A percentile compares a stretch with the other conserved stretches of the same genome.
phyloP scores from a whole-genome alignment of 768 basidiomycete species.

The Gyrodon lividus region DNA sequence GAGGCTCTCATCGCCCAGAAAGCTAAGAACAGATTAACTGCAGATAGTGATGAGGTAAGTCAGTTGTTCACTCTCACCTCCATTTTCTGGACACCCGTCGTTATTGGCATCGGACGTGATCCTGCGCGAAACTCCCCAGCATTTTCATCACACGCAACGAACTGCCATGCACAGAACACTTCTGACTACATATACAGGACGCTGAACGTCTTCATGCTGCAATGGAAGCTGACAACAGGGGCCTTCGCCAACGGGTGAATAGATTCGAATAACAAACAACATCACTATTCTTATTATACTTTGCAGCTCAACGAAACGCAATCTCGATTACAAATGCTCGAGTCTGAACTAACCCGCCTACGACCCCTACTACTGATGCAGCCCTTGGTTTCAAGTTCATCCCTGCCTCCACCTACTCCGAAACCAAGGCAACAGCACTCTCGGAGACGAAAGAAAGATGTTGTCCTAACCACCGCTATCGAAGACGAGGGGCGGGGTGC shows the following conservation, averaged over 20 bases:
- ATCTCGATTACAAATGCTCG: constrained; percentile 51
- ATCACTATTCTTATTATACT: constrained; percentile 7
- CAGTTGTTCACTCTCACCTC: neutral
- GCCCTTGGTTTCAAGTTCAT: constrained; percentile 36
- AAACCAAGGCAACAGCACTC: constrained; percentile 19
- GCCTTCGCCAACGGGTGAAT: constrained; percentile 59
- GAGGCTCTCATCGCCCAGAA: constrained; percentile 60
- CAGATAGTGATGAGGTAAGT: constrained; percentile 46
- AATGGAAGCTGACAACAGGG: constrained; percentile 60
- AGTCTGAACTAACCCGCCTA: constrained; percentile 62
- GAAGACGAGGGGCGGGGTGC: constrained; percentile 28
- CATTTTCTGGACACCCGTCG: neutral
- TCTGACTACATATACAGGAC: constrained; percentile 43
- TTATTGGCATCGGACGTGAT: neutral
- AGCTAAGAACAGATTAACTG: constrained; percentile 38
- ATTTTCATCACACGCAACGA: neutral
- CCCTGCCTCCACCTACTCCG: constrained; percentile 19
- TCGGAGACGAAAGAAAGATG: constrained; percentile 30
- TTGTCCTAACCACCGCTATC: neutral
- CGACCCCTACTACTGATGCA: constrained; percentile 71
- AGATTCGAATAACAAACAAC: neutral
- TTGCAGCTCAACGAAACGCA: constrained; percentile 60
- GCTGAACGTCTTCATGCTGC: constrained; percentile 47
- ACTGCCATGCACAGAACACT: neutral
- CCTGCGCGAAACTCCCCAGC: neutral